Evolutionary conservation across 345 rosid genomes (phyloP), one percentile per base, ranked within the genome.

Genomic region (Eucalyptus brandiana): DNA sequence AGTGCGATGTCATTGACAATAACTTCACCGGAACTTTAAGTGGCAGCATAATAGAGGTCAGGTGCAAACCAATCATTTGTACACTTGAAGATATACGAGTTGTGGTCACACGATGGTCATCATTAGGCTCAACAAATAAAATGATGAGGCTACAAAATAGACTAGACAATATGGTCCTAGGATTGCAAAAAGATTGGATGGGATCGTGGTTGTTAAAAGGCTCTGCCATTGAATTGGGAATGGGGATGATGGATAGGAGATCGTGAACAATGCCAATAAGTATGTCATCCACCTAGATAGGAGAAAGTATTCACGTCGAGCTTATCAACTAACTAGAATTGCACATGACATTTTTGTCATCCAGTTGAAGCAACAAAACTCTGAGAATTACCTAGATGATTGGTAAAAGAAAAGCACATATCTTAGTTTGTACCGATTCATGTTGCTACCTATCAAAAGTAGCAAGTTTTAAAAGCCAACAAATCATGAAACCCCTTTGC

Each of bases 211-310:
- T 28, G 4, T 30, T 28, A 28, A 6, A 13, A 28, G 8, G 4
- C 6, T 26, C 1, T 60, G 0, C 30, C n/a, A 60, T 26, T 0
- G 2, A 26, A 60, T 26, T 60, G 2, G n/a, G 16, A 12, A 60
- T 28, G 32, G 16, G 14, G n/a, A 26, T 60, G 16, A 60, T 60
- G 26, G n/a, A 60, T 60, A 9, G 4, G 32, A 60, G 67, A 60
- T 60, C 67, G 12, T 5, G 16, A 12, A 60, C 7, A 60, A 60
- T 11, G n/a, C 12, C 13, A 11, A 28, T 28, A 60, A 60, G 67
- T 60, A 60, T 60, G 15, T 26, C 15, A 12, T 26, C 67, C 32
- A 60, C n/a, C n/a, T 26, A 26, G 4, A 60, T 12, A 26, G n/a
- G 67, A 26, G 67, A 60, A 60, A 60, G n/a, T 60, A 14, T 60